Evolutionary conservation across 768 basidiomycete species (phyloP).

Genomic region (Boletus pseudopeckii): DNA sequence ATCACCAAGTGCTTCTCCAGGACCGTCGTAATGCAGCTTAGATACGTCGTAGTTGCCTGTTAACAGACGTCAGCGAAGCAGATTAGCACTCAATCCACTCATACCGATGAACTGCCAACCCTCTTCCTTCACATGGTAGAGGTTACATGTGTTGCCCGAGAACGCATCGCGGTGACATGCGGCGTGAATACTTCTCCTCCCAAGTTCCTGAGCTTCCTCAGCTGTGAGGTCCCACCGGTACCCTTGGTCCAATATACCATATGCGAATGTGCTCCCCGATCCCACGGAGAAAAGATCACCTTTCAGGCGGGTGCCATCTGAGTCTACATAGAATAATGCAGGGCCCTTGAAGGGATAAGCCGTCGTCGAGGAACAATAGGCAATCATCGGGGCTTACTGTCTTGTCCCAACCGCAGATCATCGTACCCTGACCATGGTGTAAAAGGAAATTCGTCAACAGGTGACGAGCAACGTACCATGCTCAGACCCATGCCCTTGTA

Average conservation of each 20-base stretch:
- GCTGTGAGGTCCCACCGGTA: conserved; percentile 91
- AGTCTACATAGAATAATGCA: conserved; percentile 95
- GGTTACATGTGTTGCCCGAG: conserved; percentile 93
- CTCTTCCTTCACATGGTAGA: conserved; percentile 92
- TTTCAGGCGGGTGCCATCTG: conserved; percentile 91
- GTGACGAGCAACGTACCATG: conserved; percentile 63
- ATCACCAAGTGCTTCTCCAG: conserved; percentile 63
- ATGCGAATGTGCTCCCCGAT: conserved; percentile 98
- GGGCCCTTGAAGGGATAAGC: conserved; percentile 61
- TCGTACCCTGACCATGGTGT: conserved; percentile 70
- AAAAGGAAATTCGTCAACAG: not conserved
- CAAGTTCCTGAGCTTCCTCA: conserved; percentile 93
- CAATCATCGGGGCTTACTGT: conserved; percentile 53
- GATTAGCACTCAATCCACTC: conserved; percentile 23
- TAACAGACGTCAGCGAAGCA: conserved; percentile 9
- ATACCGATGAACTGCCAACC: conserved; percentile 96
- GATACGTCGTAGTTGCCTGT: conserved; percentile 91
- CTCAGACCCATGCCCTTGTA: conserved; percentile 99
- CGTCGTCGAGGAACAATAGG: not conserved
- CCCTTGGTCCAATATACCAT: conserved; percentile 95
- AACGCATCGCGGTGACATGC: conserved; percentile 96
- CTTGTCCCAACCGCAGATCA: conserved; percentile 99
- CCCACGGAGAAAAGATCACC: conserved; percentile 99
- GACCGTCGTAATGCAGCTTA: conserved; percentile 87
- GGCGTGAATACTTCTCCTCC: conserved; percentile 89